A percentile compares a stretch with the other conserved stretches of the same genome.
Conservation (phyloP, 1,284 basidiomycete genomes). For the Waitea zeae region DNA sequence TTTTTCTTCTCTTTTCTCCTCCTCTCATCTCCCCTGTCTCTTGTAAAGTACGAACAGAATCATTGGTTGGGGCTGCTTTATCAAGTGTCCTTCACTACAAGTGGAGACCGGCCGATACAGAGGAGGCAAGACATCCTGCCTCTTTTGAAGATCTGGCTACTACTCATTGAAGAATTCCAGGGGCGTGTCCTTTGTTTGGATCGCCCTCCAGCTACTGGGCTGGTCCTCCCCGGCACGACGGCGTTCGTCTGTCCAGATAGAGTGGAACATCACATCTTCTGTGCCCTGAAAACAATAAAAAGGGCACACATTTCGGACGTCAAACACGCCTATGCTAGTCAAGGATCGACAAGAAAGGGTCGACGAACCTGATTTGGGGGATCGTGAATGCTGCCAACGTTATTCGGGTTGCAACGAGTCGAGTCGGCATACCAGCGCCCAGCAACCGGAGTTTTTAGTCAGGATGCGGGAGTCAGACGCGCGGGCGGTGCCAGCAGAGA, state of each 20-base stretch:
- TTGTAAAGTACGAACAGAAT: no score
- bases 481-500: slow-evolving; percentile 1
- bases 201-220: slow-evolving; percentile 40
- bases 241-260: slow-evolving; percentile 50
- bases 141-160: no score
- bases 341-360: no score
- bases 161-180: slow-evolving; percentile 65
- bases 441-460: no score
- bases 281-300: slow-evolving; percentile 25
- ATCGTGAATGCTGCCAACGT: slow-evolving; percentile 38
- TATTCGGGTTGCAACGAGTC: slow-evolving; percentile 2
- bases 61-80: no score
- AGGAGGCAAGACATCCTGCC: no score
- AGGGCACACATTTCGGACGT: slow-evolving; percentile 5
- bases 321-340: slow-evolving; percentile 4
- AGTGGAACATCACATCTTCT: slow-evolving; percentile 52
- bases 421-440: no score
- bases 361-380: slow-evolving; percentile 51
- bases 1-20: no score
- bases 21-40: no score
- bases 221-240: slow-evolving; percentile 29
- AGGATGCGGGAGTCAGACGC: neutral
- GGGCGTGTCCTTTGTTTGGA: slow-evolving; percentile 38
- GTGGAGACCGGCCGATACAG: no score
- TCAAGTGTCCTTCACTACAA: no score